Conservation (phyloP, 306 rosid species). For the Cicer arietinum region DNA sequence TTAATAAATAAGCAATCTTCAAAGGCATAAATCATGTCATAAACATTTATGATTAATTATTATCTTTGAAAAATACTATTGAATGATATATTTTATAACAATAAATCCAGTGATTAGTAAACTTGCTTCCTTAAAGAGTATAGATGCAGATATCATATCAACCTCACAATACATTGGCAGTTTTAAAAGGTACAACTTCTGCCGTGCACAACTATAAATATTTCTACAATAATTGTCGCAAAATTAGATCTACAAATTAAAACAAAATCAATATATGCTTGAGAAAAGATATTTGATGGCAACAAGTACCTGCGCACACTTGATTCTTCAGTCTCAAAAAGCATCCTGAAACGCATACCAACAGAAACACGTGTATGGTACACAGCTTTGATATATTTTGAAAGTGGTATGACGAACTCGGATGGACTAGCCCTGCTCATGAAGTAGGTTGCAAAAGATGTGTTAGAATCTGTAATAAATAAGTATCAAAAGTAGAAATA, state of each 20-base stretch:
- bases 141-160: constrained; percentile 25
- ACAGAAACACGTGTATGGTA: constrained; percentile 89
- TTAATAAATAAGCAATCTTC: background rate
- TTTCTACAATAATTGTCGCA: background rate
- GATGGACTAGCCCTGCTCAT: constrained; percentile 90
- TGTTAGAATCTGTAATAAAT: constrained; percentile 21
- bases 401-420: constrained; percentile 79
- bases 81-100: background rate
- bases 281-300: constrained; percentile 1
- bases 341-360: constrained; percentile 95
- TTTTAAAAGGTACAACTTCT: constrained; percentile 21
- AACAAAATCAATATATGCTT: background rate
- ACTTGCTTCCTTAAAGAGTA: constrained; percentile 20
- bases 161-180: constrained; percentile 6
- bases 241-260: background rate
- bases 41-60: background rate
- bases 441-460: constrained; percentile 39
- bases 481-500: constrained; percentile 10
- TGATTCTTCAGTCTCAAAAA: constrained; percentile 89
- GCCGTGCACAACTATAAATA: constrained; percentile 2
- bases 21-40: background rate
- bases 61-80: background rate
- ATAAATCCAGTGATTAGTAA: constrained; percentile 7
- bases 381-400: constrained; percentile 87
- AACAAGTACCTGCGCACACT: constrained; percentile 79